Percentiles rank a stretch among this genome's conserved stretches.
Conservation (phyloP, 441 rosid species). For the Cnidoscolus chayamansa region DNA sequence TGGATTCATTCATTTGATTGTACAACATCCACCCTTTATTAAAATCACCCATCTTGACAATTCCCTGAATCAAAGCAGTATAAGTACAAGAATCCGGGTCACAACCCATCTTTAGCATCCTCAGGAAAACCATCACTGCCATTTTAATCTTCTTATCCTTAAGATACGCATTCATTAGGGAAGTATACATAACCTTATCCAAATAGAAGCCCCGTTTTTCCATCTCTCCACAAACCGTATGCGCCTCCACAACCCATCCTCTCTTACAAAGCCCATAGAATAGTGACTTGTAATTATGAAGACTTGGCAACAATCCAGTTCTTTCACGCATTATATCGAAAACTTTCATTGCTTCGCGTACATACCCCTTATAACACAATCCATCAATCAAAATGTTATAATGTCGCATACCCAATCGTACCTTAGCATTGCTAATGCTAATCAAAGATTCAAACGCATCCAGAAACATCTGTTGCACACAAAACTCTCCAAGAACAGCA, state of each 20-base stretch:
- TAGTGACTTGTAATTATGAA: constrained; percentile 49
- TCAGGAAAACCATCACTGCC: constrained; percentile 50
- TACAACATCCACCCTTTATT: constrained; percentile 42
- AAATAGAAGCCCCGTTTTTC: constrained; percentile 49
- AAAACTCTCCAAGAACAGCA: constrained; percentile 41
- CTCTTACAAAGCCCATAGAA: constrained; percentile 57
- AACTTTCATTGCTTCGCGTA: constrained; percentile 49
- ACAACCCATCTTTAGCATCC: constrained; percentile 56
- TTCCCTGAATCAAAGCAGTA: constrained; percentile 55
- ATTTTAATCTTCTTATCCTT: constrained; percentile 49
- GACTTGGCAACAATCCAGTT: constrained; percentile 37
- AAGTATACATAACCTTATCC: constrained; percentile 53
- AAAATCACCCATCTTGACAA: constrained; percentile 42
- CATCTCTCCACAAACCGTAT: constrained; percentile 46
- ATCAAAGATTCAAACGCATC: constrained; percentile 50
- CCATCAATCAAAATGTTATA: constrained; percentile 47
- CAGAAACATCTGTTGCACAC: constrained; percentile 35
- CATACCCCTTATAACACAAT: constrained; percentile 41
- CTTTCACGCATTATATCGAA: constrained; percentile 42
- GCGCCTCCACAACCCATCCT: constrained; percentile 47
- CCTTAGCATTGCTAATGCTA: constrained; percentile 26
- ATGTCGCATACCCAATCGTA: constrained; percentile 39
- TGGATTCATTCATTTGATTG: constrained; percentile 40
- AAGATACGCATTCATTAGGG: constrained; percentile 45
- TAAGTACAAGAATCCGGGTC: constrained; percentile 37